A percentile compares a stretch with the other conserved stretches of the same genome.
Evolutionary conservation across 2,329 filamentous ascomycete species (phyloP).

Genomic region (Pyrenophora tritici-repentis): DNA sequence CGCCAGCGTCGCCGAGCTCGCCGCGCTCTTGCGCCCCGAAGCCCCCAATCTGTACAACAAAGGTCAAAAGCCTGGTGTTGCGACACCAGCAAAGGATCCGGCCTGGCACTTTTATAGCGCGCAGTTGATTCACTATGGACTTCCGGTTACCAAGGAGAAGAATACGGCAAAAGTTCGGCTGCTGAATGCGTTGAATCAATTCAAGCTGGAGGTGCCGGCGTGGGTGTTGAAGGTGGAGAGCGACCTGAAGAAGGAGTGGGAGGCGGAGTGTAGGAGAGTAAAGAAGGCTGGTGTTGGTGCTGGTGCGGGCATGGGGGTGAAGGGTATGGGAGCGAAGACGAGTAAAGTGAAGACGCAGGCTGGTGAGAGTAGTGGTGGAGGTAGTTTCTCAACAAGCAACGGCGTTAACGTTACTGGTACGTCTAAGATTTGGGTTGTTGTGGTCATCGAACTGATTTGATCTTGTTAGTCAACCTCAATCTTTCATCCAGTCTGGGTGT

Average conservation of each 20-base stretch:
- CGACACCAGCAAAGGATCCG: constrained; percentile 51
- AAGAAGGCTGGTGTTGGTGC: constrained; percentile 36
- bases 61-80: constrained; percentile 3
- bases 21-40: constrained; percentile 36
- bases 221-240: constrained; percentile 57
- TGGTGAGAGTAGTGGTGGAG: neutral
- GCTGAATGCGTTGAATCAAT: constrained; percentile 59
- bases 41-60: constrained; percentile 19
- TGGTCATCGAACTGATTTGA: neutral
- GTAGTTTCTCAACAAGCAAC: neutral
- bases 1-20: constrained; percentile 38
- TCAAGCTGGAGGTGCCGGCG: constrained; percentile 56
- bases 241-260: constrained; percentile 64
- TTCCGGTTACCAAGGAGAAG: constrained; percentile 62
- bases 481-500: neutral
- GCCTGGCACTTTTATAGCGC: constrained; percentile 67
- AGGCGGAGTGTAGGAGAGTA: constrained; percentile 56
- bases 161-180: constrained; percentile 63
- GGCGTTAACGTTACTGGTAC: constrained; percentile 22
- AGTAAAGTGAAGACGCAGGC: neutral
- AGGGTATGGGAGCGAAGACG: neutral
- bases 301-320: neutral
- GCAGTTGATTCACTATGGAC: constrained; percentile 66
- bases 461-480: constrained; percentile 10
- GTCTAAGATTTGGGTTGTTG: neutral